Conservation (phyloP, 495 filamentous ascomycete species). For the Lepidopterella palustris region DNA sequence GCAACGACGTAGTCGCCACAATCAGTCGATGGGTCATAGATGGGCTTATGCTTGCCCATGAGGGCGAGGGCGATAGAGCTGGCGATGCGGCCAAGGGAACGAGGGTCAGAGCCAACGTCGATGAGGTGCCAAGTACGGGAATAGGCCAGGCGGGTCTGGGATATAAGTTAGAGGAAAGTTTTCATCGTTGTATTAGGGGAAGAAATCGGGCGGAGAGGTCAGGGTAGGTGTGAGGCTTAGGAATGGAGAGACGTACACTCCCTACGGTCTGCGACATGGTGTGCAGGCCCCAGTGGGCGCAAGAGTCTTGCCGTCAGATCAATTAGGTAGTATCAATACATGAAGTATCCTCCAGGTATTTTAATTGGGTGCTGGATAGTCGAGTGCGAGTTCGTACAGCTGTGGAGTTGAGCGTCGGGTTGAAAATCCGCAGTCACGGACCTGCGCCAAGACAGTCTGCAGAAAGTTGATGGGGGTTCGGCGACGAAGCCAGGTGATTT, state of each 20-base stretch:
- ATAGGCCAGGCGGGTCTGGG: conserved; percentile 91
- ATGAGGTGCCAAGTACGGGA: conserved; percentile 87
- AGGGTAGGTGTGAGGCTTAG: neutral
- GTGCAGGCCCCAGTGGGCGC: conserved; percentile 1
- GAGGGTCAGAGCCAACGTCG: conserved; percentile 57
- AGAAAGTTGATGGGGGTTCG: conserved; percentile 3
- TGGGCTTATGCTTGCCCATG: conserved; percentile 99
- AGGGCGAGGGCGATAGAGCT: conserved; percentile 83
- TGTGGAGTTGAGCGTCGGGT: too few relatives aligned
- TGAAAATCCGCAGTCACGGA: neutral
- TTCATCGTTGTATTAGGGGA: neutral
- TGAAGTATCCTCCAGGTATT: neutral
- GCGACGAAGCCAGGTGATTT: conserved; percentile 26
- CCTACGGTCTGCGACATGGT: conserved; percentile 65
- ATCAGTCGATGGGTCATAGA: conserved; percentile 88
- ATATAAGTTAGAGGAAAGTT: neutral
- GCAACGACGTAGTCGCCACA: conserved; percentile 99
- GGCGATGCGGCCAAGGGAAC: conserved; percentile 78
- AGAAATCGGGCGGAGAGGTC: neutral
- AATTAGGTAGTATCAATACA: neutral
- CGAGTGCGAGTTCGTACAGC: too few relatives aligned
- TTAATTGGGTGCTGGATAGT: neutral
- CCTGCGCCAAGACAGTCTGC: neutral
- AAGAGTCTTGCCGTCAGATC: neutral
- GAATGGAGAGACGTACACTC: conserved; percentile 45